Conservation (phyloP, 2,329 filamentous ascomycete genomes). For the Nemania serpens region DNA sequence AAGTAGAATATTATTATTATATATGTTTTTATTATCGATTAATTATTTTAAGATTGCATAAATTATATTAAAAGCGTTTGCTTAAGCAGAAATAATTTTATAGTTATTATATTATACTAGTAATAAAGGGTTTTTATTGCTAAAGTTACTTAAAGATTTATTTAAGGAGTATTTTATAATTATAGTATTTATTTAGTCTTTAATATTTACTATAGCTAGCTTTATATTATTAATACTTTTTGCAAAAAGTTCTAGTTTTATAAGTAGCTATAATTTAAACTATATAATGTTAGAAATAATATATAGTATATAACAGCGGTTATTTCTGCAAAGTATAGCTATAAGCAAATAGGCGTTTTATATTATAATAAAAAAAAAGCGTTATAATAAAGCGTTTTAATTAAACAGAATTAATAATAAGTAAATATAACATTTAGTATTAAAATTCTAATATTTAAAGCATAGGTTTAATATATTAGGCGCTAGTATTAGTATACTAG, state of each 20-base stretch:
- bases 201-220: neutral
- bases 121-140: neutral
- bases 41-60: neutral
- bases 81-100: neutral
- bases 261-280: neutral
- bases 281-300: neutral
- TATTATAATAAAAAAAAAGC: neutral
- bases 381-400: neutral
- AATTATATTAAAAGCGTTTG: neutral
- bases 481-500: neutral
- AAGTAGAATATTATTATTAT: neutral
- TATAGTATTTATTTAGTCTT: neutral
- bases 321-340: neutral
- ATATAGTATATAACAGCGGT: neutral
- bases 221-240: neutral
- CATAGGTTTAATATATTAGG: neutral
- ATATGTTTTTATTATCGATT: neutral
- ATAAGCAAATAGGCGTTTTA: neutral
- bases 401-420: neutral
- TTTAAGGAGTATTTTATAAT: neutral
- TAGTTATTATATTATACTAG: neutral
- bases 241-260: neutral
- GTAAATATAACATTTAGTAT: neutral
- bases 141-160: neutral
- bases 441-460: neutral